Percentiles rank a stretch among this genome's conserved stretches.
Evolutionary conservation across 2,329 filamentous ascomycete species (phyloP).

Genomic region (Penicillium sp.): DNA sequence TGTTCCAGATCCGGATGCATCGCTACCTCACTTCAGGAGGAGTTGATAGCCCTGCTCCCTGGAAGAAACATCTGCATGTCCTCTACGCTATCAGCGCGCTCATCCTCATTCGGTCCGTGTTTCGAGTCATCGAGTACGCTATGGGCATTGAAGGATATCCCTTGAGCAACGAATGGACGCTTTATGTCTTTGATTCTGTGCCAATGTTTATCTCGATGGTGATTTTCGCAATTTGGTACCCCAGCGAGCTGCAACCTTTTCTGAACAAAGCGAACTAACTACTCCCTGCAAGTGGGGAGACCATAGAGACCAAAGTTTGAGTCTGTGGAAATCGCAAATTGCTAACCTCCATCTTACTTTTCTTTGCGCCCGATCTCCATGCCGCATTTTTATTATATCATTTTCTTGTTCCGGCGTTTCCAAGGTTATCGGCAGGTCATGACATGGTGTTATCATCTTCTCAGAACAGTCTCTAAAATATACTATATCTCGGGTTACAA

Average conservation of each 20-base stretch:
- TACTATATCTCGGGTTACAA: too few species aligned
- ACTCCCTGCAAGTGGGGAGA: too few species aligned
- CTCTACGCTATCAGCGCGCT: conserved; percentile 26
- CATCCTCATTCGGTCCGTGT: conserved; percentile 32
- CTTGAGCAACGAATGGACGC: conserved; percentile 28
- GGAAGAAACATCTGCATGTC: conserved; percentile 8
- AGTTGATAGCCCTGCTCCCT: conserved; percentile 1
- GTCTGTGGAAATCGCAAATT: too few species aligned
- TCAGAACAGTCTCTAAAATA: too few species aligned
- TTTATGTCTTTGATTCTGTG: conserved; percentile 34
- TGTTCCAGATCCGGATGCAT: conserved; percentile 9
- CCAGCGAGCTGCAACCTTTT: conserved; percentile 8
- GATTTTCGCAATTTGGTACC: conserved; percentile 7
- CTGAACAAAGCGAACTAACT: not conserved
- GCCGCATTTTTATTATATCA: too few species aligned
- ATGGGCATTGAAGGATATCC: conserved; percentile 29
- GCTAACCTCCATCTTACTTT: too few species aligned
- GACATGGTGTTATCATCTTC: too few species aligned
- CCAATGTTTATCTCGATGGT: conserved; percentile 27
- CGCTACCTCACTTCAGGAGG: conserved; percentile 2
- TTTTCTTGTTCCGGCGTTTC: too few species aligned
- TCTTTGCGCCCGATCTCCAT: too few species aligned
- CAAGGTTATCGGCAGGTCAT: too few species aligned
- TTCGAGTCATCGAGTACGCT: conserved; percentile 33
- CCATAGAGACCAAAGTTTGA: too few species aligned